phyloP scores from a whole-genome alignment of 306 rosid genomes.

The Dryas octopetala region DNA sequence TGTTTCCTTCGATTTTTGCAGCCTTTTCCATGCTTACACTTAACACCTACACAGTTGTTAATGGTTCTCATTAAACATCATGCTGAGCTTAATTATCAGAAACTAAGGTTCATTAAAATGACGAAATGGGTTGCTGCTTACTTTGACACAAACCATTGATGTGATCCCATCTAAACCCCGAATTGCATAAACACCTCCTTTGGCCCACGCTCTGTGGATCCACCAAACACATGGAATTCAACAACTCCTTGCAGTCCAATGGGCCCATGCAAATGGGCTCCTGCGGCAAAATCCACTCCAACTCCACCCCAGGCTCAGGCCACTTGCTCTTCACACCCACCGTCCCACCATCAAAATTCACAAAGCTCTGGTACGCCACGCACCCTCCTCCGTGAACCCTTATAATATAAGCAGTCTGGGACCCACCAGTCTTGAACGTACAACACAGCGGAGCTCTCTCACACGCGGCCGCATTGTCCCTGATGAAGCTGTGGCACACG shows the following conservation, averaged over 20 bases:
- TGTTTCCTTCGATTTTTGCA: background rate
- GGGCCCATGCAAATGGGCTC: slow-evolving; percentile 38
- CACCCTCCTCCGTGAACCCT: slow-evolving; percentile 36
- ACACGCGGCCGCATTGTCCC: slow-evolving; percentile 18
- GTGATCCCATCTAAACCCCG: slow-evolving; percentile 49
- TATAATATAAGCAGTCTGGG: slow-evolving; percentile 7
- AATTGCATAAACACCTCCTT: slow-evolving; percentile 41
- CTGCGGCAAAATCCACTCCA: slow-evolving; percentile 44
- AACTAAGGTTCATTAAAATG: background rate
- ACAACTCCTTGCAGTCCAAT: slow-evolving; percentile 35
- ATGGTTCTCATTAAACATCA: background rate
- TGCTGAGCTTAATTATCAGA: background rate
- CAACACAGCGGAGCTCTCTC: slow-evolving; percentile 31
- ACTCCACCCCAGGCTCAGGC: slow-evolving; percentile 48
- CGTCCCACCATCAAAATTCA: slow-evolving; percentile 27
- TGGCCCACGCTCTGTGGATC: slow-evolving; percentile 28
- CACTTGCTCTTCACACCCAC: slow-evolving; percentile 20
- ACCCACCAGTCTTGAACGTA: slow-evolving; percentile 25
- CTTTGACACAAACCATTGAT: slow-evolving; percentile 35
- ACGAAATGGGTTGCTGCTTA: background rate
- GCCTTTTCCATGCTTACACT: background rate
- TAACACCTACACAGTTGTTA: background rate
- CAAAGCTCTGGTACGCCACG: slow-evolving; percentile 45
- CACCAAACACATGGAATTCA: slow-evolving; percentile 45
- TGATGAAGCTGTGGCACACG: slow-evolving; percentile 38